Evolutionary conservation across 139 green algal genomes (phyloP).

Genomic region (Yamagishiella unicocca): DNA sequence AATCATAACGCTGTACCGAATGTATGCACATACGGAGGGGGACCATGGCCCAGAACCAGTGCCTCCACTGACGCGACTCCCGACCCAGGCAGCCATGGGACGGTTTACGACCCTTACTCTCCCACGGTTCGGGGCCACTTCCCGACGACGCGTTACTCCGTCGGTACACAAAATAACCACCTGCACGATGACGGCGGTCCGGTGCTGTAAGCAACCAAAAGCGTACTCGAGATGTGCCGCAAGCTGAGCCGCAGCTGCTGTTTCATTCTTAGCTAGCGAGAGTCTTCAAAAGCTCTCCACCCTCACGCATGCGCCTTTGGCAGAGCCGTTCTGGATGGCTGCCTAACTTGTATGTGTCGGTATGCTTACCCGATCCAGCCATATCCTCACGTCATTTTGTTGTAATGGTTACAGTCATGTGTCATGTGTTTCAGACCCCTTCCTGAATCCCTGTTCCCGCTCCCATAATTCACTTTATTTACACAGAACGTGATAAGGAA

Average conservation of each 20-base stretch:
- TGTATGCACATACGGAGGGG: neutral
- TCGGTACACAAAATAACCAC: too few species aligned
- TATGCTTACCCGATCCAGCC: neutral
- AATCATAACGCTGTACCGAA: neutral
- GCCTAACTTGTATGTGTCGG: neutral
- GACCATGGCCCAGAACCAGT: neutral
- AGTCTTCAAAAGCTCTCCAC: too few species aligned
- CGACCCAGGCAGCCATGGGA: neutral
- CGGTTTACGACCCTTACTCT: neutral
- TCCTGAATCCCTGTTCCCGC: neutral
- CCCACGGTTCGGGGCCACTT: neutral
- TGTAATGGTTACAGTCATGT: neutral
- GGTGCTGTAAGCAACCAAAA: too few species aligned
- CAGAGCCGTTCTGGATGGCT: too few species aligned
- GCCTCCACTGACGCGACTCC: neutral
- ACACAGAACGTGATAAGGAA: neutral
- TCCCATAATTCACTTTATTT: neutral
- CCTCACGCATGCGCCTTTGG: too few species aligned
- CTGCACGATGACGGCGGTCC: too few species aligned
- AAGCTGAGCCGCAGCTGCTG: too few species aligned
- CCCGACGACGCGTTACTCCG: too few species aligned
- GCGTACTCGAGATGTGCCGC: too few species aligned
- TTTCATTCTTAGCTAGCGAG: too few species aligned
- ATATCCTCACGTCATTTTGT: neutral
- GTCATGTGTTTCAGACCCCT: neutral